Conservation (phyloP, 108 stramenopile genomes). For the Chaetoceros muelleri region DNA sequence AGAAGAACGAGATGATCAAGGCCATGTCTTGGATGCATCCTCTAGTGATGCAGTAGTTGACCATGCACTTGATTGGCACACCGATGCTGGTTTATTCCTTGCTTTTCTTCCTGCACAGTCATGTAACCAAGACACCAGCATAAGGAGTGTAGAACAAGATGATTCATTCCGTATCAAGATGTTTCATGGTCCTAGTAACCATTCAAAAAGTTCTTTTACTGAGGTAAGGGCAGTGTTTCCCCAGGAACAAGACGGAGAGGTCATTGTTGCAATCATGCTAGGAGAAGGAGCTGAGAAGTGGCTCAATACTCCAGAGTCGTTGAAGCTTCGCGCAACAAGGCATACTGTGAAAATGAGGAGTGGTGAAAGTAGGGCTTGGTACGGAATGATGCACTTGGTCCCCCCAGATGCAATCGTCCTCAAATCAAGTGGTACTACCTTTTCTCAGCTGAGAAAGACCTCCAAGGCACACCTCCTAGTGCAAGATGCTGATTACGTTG, state of each 20-base stretch:
- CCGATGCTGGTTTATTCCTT: slow-evolving; percentile 72
- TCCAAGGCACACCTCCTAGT: slow-evolving; percentile 7
- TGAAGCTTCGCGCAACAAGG: slow-evolving; percentile 34
- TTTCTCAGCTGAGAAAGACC: slow-evolving; percentile 26
- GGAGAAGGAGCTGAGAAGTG: slow-evolving; percentile 63
- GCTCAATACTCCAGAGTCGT: slow-evolving; percentile 18
- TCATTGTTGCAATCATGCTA: slow-evolving; percentile 54
- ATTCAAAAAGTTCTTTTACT: slow-evolving; percentile 27
- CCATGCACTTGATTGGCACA: slow-evolving; percentile 45
- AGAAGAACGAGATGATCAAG: not conserved
- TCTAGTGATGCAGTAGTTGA: not conserved
- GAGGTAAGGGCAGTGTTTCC: too few relatives aligned
- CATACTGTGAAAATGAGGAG: slow-evolving; percentile 46
- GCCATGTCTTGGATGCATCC: not conserved
- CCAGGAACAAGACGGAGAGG: slow-evolving; percentile 10
- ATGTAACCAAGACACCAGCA: slow-evolving; percentile 20
- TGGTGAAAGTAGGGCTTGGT: slow-evolving; percentile 38
- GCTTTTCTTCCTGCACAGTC: slow-evolving; percentile 56
- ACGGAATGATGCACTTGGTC: slow-evolving; percentile 68
- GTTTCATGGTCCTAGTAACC: slow-evolving; percentile 6
- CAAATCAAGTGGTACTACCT: slow-evolving; percentile 12
- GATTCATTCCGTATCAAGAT: slow-evolving; percentile 23
- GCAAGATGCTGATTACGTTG: not conserved
- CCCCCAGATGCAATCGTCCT: slow-evolving; percentile 37
- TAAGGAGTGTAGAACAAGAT: slow-evolving; percentile 5